Conservation (phyloP, 352 stramenopile species). For the Plasmopara viticola region DNA sequence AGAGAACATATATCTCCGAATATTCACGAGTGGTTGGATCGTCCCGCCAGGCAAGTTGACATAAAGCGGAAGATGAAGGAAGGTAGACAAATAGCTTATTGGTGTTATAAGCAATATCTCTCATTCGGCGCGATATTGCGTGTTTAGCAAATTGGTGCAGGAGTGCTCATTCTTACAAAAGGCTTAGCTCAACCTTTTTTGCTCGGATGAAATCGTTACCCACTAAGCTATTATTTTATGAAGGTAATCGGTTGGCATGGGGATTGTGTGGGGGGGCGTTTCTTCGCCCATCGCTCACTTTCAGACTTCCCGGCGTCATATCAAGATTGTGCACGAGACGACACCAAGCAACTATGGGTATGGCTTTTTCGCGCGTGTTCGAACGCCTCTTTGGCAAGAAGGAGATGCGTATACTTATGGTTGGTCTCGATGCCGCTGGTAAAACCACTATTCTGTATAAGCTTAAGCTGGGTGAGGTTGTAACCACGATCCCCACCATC, state of each 20-base stretch:
- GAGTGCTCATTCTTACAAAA: too few species aligned
- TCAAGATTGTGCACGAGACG: background rate
- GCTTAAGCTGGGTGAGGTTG: conserved; percentile 89
- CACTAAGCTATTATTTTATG: background rate
- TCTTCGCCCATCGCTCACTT: background rate
- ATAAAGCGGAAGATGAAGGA: too few species aligned
- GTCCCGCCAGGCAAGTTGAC: too few species aligned
- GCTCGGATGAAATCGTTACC: too few species aligned
- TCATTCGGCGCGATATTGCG: too few species aligned
- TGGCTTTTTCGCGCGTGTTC: conserved; percentile 96
- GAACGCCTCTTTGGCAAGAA: conserved; percentile 98
- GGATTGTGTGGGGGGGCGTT: background rate
- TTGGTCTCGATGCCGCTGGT: conserved; percentile 98
- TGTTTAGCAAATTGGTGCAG: too few species aligned
- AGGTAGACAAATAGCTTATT: too few species aligned
- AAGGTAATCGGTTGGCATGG: background rate
- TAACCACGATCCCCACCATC: conserved; percentile 98
- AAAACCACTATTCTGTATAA: conserved; percentile 99
- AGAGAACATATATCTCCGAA: too few species aligned
- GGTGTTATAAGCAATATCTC: too few species aligned
- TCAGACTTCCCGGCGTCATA: background rate
- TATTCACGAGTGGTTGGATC: too few species aligned
- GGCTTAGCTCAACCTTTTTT: too few species aligned
- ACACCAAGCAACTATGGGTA: conserved; percentile 89
- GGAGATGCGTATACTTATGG: conserved; percentile 99